These are phyloP conservation scores for Aspergillus jensenii DNA, from an alignment of 2,329 filamentous ascomycete genomes.

Conservation along the genomic window DNA sequence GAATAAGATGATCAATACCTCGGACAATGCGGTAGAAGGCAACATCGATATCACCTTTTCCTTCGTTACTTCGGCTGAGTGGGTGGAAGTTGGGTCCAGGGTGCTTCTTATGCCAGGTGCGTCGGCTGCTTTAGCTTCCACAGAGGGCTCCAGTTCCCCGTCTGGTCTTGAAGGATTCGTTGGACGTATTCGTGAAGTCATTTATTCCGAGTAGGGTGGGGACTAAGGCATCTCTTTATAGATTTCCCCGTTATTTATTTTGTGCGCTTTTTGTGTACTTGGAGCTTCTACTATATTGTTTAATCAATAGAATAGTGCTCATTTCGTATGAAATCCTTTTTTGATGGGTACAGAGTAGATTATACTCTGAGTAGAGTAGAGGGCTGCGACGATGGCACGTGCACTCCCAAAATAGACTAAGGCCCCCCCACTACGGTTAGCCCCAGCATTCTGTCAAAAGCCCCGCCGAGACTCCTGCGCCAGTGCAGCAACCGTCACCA, in stretches of 20 bases:
- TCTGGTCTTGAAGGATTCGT: conserved; percentile 62
- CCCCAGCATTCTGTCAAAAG: not conserved
- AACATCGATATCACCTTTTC: conserved; percentile 53
- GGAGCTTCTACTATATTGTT: not conserved
- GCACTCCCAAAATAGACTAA: not conserved
- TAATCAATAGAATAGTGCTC: not conserved
- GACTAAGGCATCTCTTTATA: not conserved
- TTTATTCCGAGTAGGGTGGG: conserved; percentile 45
- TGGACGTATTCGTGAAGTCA: conserved; percentile 45
- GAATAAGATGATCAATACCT: conserved; percentile 27
- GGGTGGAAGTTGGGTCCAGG: conserved; percentile 56
- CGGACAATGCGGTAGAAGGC: conserved; percentile 22
- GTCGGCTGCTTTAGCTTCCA: conserved; percentile 48
- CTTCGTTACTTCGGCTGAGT: conserved; percentile 59
- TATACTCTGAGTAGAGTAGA: not conserved
- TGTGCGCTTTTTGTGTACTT: not conserved
- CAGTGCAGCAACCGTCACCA: not conserved
- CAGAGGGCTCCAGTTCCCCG: conserved; percentile 47
- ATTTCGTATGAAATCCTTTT: not conserved
- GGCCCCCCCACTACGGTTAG: conserved; percentile 5
- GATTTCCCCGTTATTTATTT: not conserved
- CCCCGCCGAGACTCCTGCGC: conserved; percentile 4
- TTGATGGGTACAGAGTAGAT: not conserved
- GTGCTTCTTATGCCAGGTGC: conserved; percentile 62
- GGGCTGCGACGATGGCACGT: conserved; percentile 1